Evolutionary conservation across 2,329 filamentous ascomycete genomes (phyloP).

Genomic region (Colletotrichum orchidophilum): DNA sequence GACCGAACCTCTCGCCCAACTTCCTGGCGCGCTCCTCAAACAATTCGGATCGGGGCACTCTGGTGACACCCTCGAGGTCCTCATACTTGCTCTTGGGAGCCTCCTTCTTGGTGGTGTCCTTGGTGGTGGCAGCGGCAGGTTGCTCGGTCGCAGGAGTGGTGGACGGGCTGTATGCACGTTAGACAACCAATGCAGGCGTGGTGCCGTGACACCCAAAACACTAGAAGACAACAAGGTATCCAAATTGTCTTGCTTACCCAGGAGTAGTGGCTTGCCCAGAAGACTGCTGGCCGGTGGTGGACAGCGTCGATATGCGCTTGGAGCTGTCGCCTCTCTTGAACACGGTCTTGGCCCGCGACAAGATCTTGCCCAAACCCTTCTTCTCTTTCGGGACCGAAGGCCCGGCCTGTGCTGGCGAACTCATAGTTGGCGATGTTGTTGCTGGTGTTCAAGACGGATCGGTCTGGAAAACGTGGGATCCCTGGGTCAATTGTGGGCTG

Average conservation of each 20-base stretch:
- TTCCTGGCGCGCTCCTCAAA: constrained; percentile 66
- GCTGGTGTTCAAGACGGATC: not conserved
- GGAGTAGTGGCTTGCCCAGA: constrained; percentile 17
- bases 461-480: constrained; percentile 1
- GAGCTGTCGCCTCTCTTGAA: constrained; percentile 54
- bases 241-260: constrained; percentile 14
- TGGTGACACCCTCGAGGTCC: constrained; percentile 41
- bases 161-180: constrained; percentile 17
- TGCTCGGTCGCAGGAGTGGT: constrained; percentile 15
- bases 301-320: constrained; percentile 29
- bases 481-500: constrained; percentile 11
- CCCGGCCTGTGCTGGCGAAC: constrained; percentile 51
- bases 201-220: not conserved
- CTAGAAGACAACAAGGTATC: not conserved
- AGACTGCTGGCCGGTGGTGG: constrained; percentile 22
- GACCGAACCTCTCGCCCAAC: constrained; percentile 63
- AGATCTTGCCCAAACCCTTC: constrained; percentile 57
- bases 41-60: constrained; percentile 59
- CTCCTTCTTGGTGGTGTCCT: constrained; percentile 31
- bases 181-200: not conserved
- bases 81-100: constrained; percentile 33
- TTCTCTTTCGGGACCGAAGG: constrained; percentile 50
- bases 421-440: constrained; percentile 46
- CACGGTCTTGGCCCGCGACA: constrained; percentile 61
- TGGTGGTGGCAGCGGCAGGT: constrained; percentile 24